phyloP scores from a whole-genome alignment of 306 rosid genomes.

The Cicer pinnatifidum region DNA sequence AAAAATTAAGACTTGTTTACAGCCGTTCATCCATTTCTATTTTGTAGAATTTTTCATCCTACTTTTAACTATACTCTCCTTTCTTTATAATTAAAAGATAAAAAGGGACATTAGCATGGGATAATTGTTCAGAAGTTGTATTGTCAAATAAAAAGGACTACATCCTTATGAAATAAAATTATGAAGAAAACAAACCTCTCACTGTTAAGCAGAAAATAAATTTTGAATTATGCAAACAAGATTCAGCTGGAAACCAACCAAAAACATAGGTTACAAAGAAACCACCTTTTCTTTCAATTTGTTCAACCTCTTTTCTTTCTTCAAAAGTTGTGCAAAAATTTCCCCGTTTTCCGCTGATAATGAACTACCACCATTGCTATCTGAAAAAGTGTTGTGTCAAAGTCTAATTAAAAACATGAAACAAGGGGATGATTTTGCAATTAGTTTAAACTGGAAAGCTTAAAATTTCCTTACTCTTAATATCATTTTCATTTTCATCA shows the following conservation, averaged over 20 bases:
- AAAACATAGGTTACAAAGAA: constrained; percentile 23
- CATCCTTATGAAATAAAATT: constrained; percentile 4
- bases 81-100: not conserved
- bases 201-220: constrained; percentile 11
- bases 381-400: constrained; percentile 54
- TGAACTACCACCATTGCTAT: constrained; percentile 48
- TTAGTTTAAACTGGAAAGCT: constrained; percentile 21
- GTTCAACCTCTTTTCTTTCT: constrained; percentile 62
- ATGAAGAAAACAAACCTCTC: constrained; percentile 24
- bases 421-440: not conserved
- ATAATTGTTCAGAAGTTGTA: constrained; percentile 29
- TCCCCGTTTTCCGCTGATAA: constrained; percentile 62
- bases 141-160: constrained; percentile 1
- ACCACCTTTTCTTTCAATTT: constrained; percentile 78
- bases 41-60: not conserved
- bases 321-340: constrained; percentile 56
- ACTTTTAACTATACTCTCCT: not conserved
- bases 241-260: constrained; percentile 23
- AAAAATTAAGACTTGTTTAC: not conserved
- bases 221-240: constrained; percentile 8
- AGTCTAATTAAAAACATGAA: constrained; percentile 12
- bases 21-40: not conserved
- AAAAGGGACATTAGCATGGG: constrained; percentile 3
- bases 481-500: constrained; percentile 50
- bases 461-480: constrained; percentile 55